These are phyloP conservation scores for Vanrija pseudolonga DNA, from an alignment of 1,284 basidiomycete species.

Conservation along the genomic window DNA sequence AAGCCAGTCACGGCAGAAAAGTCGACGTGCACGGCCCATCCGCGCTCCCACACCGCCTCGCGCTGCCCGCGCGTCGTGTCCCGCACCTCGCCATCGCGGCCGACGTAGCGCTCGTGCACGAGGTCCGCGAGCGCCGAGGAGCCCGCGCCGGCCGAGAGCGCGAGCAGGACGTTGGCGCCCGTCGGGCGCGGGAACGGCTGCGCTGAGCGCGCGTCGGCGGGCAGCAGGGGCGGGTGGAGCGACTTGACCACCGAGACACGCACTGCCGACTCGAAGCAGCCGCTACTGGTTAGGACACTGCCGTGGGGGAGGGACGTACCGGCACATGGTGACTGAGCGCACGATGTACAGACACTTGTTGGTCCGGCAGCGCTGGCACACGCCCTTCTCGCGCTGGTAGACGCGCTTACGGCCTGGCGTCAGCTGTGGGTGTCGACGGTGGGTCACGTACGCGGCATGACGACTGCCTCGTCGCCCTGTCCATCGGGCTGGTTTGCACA, in stretches of 20 bases:
- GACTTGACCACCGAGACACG: slow-evolving; percentile 23
- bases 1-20: slow-evolving; percentile 25
- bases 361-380: slow-evolving; percentile 36
- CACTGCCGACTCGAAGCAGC: slow-evolving; percentile 32
- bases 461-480: slow-evolving; percentile 15
- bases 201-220: slow-evolving; percentile 21
- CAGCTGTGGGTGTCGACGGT: not conserved
- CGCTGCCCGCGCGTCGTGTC: slow-evolving; percentile 35
- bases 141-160: slow-evolving; percentile 42
- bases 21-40: slow-evolving; percentile 44
- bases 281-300: slow-evolving; percentile 8
- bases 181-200: slow-evolving; percentile 5
- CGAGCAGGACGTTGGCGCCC: slow-evolving; percentile 27
- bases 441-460: slow-evolving; percentile 38
- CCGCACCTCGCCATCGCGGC: slow-evolving; percentile 14
- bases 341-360: slow-evolving; percentile 33
- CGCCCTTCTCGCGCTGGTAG: slow-evolving; percentile 21
- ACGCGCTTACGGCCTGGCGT: slow-evolving; percentile 23
- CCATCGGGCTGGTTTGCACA: slow-evolving; percentile 34
- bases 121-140: slow-evolving; percentile 39
- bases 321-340: slow-evolving; percentile 37
- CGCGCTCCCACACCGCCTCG: slow-evolving; percentile 35
- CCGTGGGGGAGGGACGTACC: slow-evolving; percentile 17
- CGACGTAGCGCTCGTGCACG: slow-evolving; percentile 29
- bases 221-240: slow-evolving; percentile 31